Conservation (phyloP, 257 asterid genomes). For the Lycium ferocissimum region DNA sequence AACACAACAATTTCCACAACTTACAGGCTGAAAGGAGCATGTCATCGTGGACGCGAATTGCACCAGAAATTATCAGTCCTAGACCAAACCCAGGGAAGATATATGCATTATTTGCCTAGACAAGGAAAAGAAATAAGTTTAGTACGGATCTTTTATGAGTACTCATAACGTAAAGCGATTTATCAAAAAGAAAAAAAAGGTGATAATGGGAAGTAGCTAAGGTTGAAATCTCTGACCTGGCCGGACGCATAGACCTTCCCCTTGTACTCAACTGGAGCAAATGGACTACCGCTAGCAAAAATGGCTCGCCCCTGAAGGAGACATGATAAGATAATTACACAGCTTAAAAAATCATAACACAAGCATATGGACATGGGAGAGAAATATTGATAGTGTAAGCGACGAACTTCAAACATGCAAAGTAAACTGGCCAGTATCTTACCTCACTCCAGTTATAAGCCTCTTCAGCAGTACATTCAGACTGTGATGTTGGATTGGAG, state of each 20-base stretch:
- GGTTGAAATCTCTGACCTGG: constrained; percentile 52
- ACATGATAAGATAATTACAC: constrained; percentile 26
- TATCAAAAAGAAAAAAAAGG: background rate
- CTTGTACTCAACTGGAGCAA: constrained; percentile 63
- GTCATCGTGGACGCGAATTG: constrained; percentile 91
- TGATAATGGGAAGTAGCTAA: background rate
- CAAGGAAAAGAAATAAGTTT: constrained; percentile 22
- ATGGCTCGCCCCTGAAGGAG: constrained; percentile 68
- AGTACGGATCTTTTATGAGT: background rate
- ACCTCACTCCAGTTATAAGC: constrained; percentile 94
- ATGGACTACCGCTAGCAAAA: constrained; percentile 89
- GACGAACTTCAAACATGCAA: background rate
- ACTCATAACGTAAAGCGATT: constrained; percentile 9
- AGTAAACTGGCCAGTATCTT: background rate
- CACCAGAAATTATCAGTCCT: constrained; percentile 91
- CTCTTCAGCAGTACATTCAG: constrained; percentile 93
- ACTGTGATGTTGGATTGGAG: constrained; percentile 95
- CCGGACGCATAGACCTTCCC: constrained; percentile 68
- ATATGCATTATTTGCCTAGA: constrained; percentile 88
- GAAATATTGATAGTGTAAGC: background rate
- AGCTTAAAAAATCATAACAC: background rate
- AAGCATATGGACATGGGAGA: background rate
- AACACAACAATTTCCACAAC: constrained; percentile 35
- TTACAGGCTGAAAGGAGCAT: constrained; percentile 97
- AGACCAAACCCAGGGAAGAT: constrained; percentile 93